phyloP scores from a whole-genome alignment of 208 protist genomes.

The Trypanosoma scelopori region DNA sequence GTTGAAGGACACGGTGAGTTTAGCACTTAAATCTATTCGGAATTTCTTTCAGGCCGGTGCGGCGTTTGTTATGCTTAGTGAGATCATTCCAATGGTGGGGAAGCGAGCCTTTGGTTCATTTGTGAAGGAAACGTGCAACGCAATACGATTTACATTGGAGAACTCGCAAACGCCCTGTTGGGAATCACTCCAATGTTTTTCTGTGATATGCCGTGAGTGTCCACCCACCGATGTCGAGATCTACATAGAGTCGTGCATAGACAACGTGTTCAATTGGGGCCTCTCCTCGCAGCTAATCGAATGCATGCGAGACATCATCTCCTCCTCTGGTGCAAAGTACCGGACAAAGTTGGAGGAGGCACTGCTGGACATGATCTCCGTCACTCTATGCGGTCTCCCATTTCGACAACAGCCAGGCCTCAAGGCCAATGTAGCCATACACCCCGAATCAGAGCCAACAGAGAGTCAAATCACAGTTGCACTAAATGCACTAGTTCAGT shows the following conservation, averaged over 20 bases:
- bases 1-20: slow-evolving; percentile 73
- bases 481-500: slow-evolving; percentile 82
- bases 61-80: slow-evolving; percentile 78
- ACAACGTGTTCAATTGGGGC: slow-evolving; percentile 83
- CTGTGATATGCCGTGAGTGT: slow-evolving; percentile 59
- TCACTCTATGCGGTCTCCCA: slow-evolving; percentile 83
- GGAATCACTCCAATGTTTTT: slow-evolving; percentile 64
- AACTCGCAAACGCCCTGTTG: slow-evolving; percentile 64
- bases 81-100: slow-evolving; percentile 76
- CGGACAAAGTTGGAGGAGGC: slow-evolving; percentile 73
- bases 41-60: slow-evolving; percentile 46
- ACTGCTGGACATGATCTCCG: slow-evolving; percentile 87
- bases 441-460: slow-evolving; percentile 40
- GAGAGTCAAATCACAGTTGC: slow-evolving; percentile 76
- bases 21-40: slow-evolving; percentile 61
- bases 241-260: slow-evolving; percentile 75
- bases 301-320: slow-evolving; percentile 80
- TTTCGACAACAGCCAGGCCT: slow-evolving; percentile 66
- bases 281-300: slow-evolving; percentile 81
- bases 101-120: slow-evolving; percentile 56
- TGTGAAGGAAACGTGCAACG: slow-evolving; percentile 62
- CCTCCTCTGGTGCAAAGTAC: slow-evolving; percentile 51
- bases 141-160: slow-evolving; percentile 48
- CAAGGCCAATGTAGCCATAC: slow-evolving; percentile 16
- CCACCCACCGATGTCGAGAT: slow-evolving; percentile 57